Evolutionary conservation across 345 rosid species (phyloP).

Genomic region (Citrus inodora): DNA sequence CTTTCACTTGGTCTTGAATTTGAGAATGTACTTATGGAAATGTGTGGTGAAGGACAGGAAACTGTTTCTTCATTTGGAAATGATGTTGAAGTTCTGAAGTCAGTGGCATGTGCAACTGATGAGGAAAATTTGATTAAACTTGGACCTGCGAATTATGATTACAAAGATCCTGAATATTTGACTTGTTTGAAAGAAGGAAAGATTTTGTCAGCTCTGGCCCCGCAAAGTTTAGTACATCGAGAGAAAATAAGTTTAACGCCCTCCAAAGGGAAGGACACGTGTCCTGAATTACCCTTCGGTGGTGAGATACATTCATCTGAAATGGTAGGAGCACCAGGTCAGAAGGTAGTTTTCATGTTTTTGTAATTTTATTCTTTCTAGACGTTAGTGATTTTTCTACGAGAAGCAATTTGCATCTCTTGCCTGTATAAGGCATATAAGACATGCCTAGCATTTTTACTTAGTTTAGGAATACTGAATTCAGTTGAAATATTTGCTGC

Average conservation of each 20-base stretch:
- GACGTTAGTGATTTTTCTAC: neutral
- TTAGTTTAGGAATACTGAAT: neutral
- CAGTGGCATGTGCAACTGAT: conserved; percentile 20
- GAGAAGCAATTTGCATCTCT: neutral
- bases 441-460: neutral
- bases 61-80: conserved; percentile 19
- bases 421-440: neutral
- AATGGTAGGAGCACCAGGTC: conserved; percentile 18
- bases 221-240: conserved; percentile 18
- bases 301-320: conserved; percentile 25
- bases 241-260: conserved; percentile 3
- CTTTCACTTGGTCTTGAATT: conserved; percentile 50
- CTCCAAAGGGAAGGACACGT: conserved; percentile 23
- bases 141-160: conserved; percentile 32
- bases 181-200: conserved; percentile 23
- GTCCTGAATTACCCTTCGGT: conserved; percentile 10
- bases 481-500: neutral
- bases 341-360: conserved; percentile 25
- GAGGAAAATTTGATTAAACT: conserved; percentile 29
- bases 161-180: conserved; percentile 23
- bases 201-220: conserved; percentile 24
- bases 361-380: neutral
- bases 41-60: conserved; percentile 32
- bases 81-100: conserved; percentile 26
- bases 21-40: conserved; percentile 42